A percentile compares a stretch with the other conserved stretches of the same genome.
Evolutionary conservation across 106 monocot species (phyloP).

Genomic region (Amphibolis antarctica): DNA sequence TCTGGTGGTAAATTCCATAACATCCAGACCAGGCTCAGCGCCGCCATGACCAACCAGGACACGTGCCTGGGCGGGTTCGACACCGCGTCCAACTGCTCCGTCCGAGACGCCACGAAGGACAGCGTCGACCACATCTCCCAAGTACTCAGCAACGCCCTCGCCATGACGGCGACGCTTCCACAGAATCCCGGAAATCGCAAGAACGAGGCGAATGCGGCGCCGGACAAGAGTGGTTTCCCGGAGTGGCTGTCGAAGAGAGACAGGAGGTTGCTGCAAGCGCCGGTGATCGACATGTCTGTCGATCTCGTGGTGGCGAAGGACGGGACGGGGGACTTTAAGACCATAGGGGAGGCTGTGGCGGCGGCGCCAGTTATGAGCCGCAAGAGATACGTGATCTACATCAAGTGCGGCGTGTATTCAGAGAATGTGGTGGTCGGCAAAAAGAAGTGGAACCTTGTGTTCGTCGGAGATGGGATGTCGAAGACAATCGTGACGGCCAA

Average conservation of each 20-base stretch:
- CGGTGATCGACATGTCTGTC: constrained; percentile 6
- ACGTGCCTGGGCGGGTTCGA: constrained; percentile 42
- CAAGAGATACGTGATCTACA: constrained; percentile 66
- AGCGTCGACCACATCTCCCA: constrained; percentile 29
- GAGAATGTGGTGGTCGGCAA: constrained; percentile 72
- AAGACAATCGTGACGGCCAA: constrained; percentile 77
- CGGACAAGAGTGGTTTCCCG: constrained; percentile 40
- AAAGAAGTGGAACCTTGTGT: constrained; percentile 56
- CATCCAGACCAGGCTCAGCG: constrained; percentile 53
- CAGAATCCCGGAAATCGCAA: neutral
- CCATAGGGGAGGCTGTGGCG: constrained; percentile 49
- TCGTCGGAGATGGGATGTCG: constrained; percentile 76
- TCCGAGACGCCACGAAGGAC: constrained; percentile 27
- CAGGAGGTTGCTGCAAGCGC: constrained; percentile 32
- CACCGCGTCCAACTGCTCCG: constrained; percentile 13
- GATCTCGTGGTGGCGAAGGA: constrained; percentile 66
- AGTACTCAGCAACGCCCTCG: constrained; percentile 68
- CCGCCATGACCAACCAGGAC: constrained; percentile 79
- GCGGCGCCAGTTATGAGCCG: constrained; percentile 42
- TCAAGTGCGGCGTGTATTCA: constrained; percentile 71
- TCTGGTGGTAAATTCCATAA: constrained; percentile 13
- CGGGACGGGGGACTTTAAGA: constrained; percentile 65
- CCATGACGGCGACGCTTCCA: constrained; percentile 57
- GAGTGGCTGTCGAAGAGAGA: constrained; percentile 34
- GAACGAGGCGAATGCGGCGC: constrained; percentile 11